Percentiles rank a stretch among this genome's conserved stretches.
Conservation (phyloP, 2,329 filamentous ascomycete genomes). For the Colletotrichum sp. region DNA sequence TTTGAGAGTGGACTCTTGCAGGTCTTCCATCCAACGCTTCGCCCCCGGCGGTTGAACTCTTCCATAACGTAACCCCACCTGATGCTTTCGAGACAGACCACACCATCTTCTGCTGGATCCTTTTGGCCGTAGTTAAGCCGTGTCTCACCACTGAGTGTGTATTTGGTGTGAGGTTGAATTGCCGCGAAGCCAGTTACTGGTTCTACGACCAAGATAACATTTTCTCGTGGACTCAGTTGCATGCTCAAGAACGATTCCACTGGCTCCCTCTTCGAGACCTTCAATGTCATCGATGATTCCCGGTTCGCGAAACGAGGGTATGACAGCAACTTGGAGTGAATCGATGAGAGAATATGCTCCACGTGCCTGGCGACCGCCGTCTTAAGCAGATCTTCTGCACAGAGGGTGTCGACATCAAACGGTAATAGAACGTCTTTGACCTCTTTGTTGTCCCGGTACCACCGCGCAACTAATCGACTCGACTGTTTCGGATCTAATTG, state of each 20-base stretch:
- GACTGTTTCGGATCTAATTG: conserved; percentile 46
- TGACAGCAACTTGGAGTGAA: conserved; percentile 64
- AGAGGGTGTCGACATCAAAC: conserved; percentile 71
- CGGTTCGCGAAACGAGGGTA: conserved; percentile 66
- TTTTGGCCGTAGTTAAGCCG: conserved; percentile 64
- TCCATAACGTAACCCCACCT: conserved; percentile 67
- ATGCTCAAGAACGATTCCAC: conserved; percentile 71
- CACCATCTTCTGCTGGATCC: conserved; percentile 62
- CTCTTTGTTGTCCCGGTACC: conserved; percentile 85
- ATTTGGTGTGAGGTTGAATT: conserved; percentile 67
- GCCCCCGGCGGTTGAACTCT: conserved; percentile 64
- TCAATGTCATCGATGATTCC: conserved; percentile 63
- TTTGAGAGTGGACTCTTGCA: conserved; percentile 51
- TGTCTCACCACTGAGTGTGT: conserved; percentile 63
- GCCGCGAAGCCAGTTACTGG: conserved; percentile 79
- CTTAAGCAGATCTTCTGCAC: conserved; percentile 75
- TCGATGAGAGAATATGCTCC: conserved; percentile 71
- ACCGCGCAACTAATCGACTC: conserved; percentile 70
- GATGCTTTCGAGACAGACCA: conserved; percentile 63
- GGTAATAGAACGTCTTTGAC: conserved; percentile 70
- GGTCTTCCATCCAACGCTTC: conserved; percentile 68
- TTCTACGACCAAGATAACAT: conserved; percentile 71
- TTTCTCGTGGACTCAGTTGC: conserved; percentile 69
- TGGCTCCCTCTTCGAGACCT: conserved; percentile 65
- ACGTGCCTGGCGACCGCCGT: conserved; percentile 78